These are phyloP conservation scores for Acmispon strigosus DNA, from an alignment of 306 rosid species.

Conservation along the genomic window DNA sequence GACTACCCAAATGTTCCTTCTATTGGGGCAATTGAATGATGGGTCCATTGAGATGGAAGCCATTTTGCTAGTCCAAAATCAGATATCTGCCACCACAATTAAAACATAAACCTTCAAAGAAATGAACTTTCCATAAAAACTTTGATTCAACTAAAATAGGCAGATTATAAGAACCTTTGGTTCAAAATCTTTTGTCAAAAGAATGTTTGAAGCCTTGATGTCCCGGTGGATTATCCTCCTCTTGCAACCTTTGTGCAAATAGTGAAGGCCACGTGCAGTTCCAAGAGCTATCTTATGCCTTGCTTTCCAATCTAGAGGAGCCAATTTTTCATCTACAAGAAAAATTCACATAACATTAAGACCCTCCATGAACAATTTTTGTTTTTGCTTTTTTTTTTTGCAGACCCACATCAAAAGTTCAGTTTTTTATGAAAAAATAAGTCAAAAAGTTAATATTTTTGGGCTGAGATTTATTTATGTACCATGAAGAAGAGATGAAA, in stretches of 20 bases:
- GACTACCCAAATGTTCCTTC: conserved; percentile 95
- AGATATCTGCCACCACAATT: conserved; percentile 50
- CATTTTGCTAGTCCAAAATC: conserved; percentile 99
- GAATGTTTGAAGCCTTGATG: conserved; percentile 74
- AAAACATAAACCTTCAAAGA: background rate
- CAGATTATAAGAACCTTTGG: conserved; percentile 46
- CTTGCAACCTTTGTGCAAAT: conserved; percentile 87
- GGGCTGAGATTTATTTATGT: background rate
- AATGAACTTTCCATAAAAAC: background rate
- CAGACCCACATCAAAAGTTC: conserved; percentile 9
- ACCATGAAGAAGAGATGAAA: conserved; percentile 86
- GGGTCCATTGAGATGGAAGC: conserved; percentile 98
- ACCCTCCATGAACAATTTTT: background rate
- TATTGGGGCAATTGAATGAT: conserved; percentile 93
- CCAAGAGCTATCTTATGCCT: conserved; percentile 78
- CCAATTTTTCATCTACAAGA: conserved; percentile 52
- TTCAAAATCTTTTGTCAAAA: conserved; percentile 66
- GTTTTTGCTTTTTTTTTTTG: background rate
- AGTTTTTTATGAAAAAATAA: background rate
- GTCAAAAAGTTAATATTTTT: background rate
- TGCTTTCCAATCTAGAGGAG: conserved; percentile 78
- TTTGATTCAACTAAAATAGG: background rate
- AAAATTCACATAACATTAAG: background rate
- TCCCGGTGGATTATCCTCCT: conserved; percentile 91
- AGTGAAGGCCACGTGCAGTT: conserved; percentile 74